Conservation (phyloP, 140 eudicot genomes). For the Artemisia princeps region DNA sequence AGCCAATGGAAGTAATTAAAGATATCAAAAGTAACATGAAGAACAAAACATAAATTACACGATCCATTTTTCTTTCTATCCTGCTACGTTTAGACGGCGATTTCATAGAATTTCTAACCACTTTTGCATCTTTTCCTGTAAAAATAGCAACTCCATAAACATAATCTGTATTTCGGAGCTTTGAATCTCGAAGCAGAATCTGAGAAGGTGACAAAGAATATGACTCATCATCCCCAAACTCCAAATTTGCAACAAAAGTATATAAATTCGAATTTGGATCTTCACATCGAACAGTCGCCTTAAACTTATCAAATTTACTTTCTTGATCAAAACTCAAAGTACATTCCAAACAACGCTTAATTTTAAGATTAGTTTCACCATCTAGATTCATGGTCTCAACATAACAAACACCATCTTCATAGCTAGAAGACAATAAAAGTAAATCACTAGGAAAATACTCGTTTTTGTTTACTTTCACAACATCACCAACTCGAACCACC, state of each 20-base stretch:
- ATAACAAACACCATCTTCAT: slow-evolving; percentile 49
- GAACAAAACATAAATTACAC: slow-evolving; percentile 41
- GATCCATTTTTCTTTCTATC: slow-evolving; percentile 44
- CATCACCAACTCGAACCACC: slow-evolving; percentile 42
- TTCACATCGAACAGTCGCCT: slow-evolving; percentile 41
- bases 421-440: slow-evolving; percentile 41
- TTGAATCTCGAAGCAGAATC: slow-evolving; percentile 45
- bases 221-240: slow-evolving; percentile 26
- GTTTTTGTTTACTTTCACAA: slow-evolving; percentile 37
- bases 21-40: slow-evolving; percentile 42
- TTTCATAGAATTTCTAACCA: slow-evolving; percentile 42
- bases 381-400: slow-evolving; percentile 55
- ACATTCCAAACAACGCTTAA: slow-evolving; percentile 47
- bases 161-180: slow-evolving; percentile 45
- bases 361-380: slow-evolving; percentile 52
- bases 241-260: slow-evolving; percentile 47
- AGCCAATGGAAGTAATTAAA: slow-evolving; percentile 38
- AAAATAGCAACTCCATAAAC: slow-evolving; percentile 44
- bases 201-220: slow-evolving; percentile 32
- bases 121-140: slow-evolving; percentile 45
- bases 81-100: slow-evolving; percentile 51
- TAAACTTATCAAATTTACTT: slow-evolving; percentile 22
- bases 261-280: slow-evolving; percentile 50
- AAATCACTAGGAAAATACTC: slow-evolving; percentile 51
- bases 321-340: slow-evolving; percentile 34